Evolutionary conservation across 805 yeast species (phyloP).

Genomic region (Saturnispora sekii): DNA sequence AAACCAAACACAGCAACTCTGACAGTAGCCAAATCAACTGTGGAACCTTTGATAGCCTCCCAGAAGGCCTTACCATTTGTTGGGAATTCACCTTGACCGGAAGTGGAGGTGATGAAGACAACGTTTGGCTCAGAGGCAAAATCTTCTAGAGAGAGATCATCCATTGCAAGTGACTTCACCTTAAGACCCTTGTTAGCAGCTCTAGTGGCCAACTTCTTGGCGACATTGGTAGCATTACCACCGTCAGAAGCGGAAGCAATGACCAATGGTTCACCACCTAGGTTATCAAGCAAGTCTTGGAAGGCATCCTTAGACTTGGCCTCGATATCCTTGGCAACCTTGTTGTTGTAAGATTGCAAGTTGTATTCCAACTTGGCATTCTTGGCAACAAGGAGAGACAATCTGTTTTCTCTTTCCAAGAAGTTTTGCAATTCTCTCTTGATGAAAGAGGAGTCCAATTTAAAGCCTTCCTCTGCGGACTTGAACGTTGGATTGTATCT

Average conservation of each 20-base stretch:
- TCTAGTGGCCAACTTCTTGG: slow-evolving; percentile 67
- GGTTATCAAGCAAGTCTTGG: slow-evolving; percentile 67
- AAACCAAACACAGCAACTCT: slow-evolving; percentile 61
- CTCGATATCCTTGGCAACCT: slow-evolving; percentile 41
- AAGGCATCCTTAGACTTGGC: slow-evolving; percentile 69
- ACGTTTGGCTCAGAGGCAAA: slow-evolving; percentile 61
- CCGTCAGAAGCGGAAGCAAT: slow-evolving; percentile 87
- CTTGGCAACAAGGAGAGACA: slow-evolving; percentile 62
- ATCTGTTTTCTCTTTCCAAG: slow-evolving; percentile 81
- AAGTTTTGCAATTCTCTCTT: slow-evolving; percentile 68
- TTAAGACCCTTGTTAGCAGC: slow-evolving; percentile 75
- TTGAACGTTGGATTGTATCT: slow-evolving; percentile 63
- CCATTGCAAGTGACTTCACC: slow-evolving; percentile 56
- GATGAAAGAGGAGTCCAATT: slow-evolving; percentile 75
- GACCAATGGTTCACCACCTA: slow-evolving; percentile 86
- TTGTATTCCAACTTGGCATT: slow-evolving; percentile 72
- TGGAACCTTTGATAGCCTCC: slow-evolving; percentile 62
- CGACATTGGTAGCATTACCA: slow-evolving; percentile 78
- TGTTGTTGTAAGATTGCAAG: slow-evolving; percentile 55
- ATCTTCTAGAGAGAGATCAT: slow-evolving; percentile 64
- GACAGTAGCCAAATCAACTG: slow-evolving; percentile 51
- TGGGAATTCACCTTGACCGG: slow-evolving; percentile 85
- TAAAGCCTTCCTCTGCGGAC: slow-evolving; percentile 45
- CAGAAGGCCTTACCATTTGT: slow-evolving; percentile 71
- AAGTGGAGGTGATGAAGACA: slow-evolving; percentile 61